A percentile compares a stretch with the other conserved stretches of the same genome.
Conservation (phyloP, 1,139 yeast genomes). For the Saccharomyces hybrid region DNA sequence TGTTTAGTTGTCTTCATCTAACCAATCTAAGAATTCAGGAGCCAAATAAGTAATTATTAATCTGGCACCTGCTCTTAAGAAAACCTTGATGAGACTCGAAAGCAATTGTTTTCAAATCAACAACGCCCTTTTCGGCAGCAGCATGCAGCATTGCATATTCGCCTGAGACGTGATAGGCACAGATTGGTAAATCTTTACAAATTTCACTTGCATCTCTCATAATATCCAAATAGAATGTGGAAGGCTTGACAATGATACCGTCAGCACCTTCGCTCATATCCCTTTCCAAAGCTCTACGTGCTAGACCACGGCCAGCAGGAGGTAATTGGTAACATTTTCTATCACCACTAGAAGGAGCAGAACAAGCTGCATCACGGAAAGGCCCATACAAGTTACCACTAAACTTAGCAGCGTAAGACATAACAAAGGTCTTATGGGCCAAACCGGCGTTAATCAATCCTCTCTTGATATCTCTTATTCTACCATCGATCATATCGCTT, state of each 20-base stretch:
- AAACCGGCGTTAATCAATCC: constrained; percentile 78
- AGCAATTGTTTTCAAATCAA: constrained; percentile 81
- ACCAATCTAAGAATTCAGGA: constrained; percentile 94
- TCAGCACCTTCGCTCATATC: constrained; percentile 93
- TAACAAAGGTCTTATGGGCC: constrained; percentile 80
- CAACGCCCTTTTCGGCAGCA: constrained; percentile 92
- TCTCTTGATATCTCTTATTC: constrained; percentile 77
- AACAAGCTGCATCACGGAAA: constrained; percentile 94
- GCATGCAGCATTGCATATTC: constrained; percentile 98
- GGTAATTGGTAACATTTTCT: constrained; percentile 92
- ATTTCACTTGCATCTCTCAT: constrained; percentile 80
- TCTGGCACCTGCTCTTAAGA: constrained; percentile 93
- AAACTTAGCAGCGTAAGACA: constrained; percentile 94
- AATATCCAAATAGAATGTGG: constrained; percentile 87
- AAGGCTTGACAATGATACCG: constrained; percentile 93
- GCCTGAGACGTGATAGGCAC: constrained; percentile 95
- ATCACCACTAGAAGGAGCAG: constrained; percentile 84
- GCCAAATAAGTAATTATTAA: constrained; percentile 86
- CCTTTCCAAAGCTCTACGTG: constrained; percentile 80
- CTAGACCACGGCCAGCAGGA: constrained; percentile 85
- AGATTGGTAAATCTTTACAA: constrained; percentile 77
- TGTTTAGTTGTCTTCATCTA: constrained; percentile 33
- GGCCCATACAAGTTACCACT: constrained; percentile 92
- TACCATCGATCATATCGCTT: constrained; percentile 95
- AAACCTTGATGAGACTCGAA: constrained; percentile 88